A percentile compares a stretch with the other conserved stretches of the same genome.
Conservation (phyloP, 306 rosid species). For the Castanospermum australe region DNA sequence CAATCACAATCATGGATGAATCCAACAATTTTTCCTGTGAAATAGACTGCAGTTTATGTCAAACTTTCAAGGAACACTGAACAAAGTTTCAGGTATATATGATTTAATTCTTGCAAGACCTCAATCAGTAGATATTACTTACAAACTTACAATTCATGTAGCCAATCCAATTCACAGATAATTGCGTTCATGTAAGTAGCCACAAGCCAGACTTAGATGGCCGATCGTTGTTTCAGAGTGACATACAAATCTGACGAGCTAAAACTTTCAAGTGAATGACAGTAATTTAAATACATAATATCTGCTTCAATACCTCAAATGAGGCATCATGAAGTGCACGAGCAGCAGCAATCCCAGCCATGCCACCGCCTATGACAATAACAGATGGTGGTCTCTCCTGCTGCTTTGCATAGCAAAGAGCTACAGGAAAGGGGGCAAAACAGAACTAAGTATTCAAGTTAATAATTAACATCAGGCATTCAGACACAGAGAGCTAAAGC, state of each 20-base stretch:
- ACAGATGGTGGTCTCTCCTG: constrained; percentile 63
- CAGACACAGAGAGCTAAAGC: neutral
- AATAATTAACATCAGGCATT: neutral
- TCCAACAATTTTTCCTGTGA: neutral
- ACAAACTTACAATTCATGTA: neutral
- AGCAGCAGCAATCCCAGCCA: constrained; percentile 76
- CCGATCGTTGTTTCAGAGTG: neutral
- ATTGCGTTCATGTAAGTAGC: neutral
- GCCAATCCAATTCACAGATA: neutral
- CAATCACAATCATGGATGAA: neutral
- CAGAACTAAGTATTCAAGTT: neutral
- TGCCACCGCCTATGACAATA: constrained; percentile 71
- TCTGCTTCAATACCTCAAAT: constrained; percentile 43
- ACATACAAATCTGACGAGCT: neutral
- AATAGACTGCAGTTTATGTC: neutral
- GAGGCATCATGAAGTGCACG: constrained; percentile 76
- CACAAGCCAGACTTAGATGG: neutral
- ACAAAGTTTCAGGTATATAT: neutral
- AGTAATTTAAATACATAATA: neutral
- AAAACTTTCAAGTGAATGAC: neutral
- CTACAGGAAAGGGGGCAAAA: constrained; percentile 22
- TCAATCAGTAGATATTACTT: neutral
- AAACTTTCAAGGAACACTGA: neutral
- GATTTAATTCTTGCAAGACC: neutral
- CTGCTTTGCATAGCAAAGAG: constrained; percentile 40